Evolutionary conservation across 2,329 filamentous ascomycete species (phyloP).

Genomic region (Arthrinium phaeospermum): DNA sequence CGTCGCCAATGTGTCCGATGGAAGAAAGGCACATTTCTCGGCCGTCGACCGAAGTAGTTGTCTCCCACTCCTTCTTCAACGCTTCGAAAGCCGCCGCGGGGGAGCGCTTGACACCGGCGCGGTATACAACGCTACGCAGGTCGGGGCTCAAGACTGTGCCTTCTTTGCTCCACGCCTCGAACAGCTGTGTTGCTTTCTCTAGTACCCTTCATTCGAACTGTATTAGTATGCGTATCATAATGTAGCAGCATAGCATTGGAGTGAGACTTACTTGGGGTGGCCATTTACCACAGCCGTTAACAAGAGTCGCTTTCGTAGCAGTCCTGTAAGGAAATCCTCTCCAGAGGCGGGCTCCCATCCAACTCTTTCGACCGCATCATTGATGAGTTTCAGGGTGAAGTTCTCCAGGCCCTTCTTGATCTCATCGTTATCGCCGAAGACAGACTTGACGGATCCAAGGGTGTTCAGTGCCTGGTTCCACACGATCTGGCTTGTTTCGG

Average conservation of each 20-base stretch:
- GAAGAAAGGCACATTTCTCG: constrained; percentile 83
- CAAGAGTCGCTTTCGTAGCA: constrained; percentile 84
- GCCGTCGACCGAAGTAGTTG: constrained; percentile 84
- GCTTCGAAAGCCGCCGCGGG: constrained; percentile 72
- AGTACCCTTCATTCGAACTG: constrained; percentile 57
- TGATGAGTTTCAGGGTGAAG: constrained; percentile 79
- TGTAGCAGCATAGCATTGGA: neutral
- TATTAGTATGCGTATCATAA: constrained; percentile 31
- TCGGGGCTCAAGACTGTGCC: constrained; percentile 77
- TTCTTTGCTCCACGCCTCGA: constrained; percentile 77
- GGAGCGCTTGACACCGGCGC: constrained; percentile 73
- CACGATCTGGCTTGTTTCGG: constrained; percentile 84
- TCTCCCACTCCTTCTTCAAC: constrained; percentile 84
- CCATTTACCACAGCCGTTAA: constrained; percentile 75
- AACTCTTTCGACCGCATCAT: constrained; percentile 75
- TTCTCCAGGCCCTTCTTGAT: constrained; percentile 76
- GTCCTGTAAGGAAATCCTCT: constrained; percentile 82
- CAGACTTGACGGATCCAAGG: constrained; percentile 77
- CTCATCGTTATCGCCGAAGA: constrained; percentile 78
- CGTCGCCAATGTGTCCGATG: constrained; percentile 75
- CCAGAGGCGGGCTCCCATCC: constrained; percentile 83
- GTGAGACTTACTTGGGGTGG: constrained; percentile 69
- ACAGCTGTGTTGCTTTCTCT: constrained; percentile 77
- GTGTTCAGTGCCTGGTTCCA: constrained; percentile 86
- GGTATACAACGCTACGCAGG: constrained; percentile 80